These are phyloP conservation scores for Leishmania arabica DNA, from an alignment of 208 protist genomes.

Conservation along the genomic window DNA sequence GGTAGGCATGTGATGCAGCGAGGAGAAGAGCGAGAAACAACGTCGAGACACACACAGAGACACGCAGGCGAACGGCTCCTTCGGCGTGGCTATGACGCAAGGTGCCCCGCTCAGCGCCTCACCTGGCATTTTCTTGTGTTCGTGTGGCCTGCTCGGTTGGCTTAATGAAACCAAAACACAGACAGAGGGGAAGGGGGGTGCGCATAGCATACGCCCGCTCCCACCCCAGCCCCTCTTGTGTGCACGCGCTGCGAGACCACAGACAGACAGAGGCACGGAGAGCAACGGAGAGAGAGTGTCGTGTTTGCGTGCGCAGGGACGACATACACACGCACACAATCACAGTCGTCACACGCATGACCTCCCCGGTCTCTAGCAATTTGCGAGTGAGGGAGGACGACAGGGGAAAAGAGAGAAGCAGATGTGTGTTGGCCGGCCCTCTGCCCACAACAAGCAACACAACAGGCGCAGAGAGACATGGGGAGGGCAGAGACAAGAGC, in stretches of 20 bases:
- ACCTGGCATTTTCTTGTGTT: background rate
- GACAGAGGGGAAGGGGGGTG: too few species aligned
- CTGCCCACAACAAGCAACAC: too few species aligned
- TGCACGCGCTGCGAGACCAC: too few species aligned
- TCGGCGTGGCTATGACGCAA: background rate
- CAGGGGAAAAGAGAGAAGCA: background rate
- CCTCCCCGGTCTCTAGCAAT: background rate
- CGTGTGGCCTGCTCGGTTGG: background rate
- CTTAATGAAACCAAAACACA: background rate
- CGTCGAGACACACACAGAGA: background rate
- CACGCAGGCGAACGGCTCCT: background rate
- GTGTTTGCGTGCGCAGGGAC: too few species aligned
- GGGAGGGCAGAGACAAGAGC: background rate
- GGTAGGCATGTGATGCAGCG: background rate
- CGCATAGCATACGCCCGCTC: too few species aligned
- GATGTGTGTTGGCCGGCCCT: too few species aligned
- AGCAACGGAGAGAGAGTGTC: too few species aligned
- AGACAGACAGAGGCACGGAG: too few species aligned
- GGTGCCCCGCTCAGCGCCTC: background rate
- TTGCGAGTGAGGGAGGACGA: background rate
- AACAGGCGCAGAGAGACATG: too few species aligned
- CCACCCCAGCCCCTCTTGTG: too few species aligned
- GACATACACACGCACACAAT: background rate
- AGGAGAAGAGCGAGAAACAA: background rate
- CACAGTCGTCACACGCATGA: background rate